These are phyloP conservation scores for Pleurotus cornucopiae DNA, from an alignment of 768 basidiomycete genomes.

Conservation along the genomic window DNA sequence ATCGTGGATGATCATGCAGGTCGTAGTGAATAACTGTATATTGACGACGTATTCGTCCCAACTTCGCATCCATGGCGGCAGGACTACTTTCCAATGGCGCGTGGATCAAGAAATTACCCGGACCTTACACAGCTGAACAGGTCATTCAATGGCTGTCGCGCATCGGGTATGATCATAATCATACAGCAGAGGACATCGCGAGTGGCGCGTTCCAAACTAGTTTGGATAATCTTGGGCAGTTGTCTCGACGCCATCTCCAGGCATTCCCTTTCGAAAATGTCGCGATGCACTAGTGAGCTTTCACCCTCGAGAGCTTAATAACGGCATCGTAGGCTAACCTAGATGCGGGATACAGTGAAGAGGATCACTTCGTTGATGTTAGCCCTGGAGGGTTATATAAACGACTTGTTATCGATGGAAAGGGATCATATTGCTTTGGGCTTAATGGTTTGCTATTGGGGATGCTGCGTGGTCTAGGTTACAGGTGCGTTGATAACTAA, in stretches of 20 bases:
- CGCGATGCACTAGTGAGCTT: slow-evolving; percentile 32
- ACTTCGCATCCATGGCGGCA: neutral
- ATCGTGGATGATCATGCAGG: no score
- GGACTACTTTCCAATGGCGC: slow-evolving; percentile 13
- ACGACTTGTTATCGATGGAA: slow-evolving; percentile 18
- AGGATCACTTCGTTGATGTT: slow-evolving; percentile 22
- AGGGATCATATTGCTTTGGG: slow-evolving; percentile 27
- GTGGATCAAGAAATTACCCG: slow-evolving; percentile 21
- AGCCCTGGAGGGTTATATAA: slow-evolving; percentile 17
- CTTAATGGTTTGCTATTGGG: slow-evolving; percentile 21
- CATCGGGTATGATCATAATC: slow-evolving; percentile 17
- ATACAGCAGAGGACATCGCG: slow-evolving; percentile 14
- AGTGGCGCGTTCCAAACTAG: slow-evolving; percentile 18
- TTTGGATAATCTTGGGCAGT: slow-evolving; percentile 20
- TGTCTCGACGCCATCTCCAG: slow-evolving; percentile 25
- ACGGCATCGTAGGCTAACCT: neutral
- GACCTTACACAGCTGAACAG: slow-evolving; percentile 18
- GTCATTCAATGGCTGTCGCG: slow-evolving; percentile 20
- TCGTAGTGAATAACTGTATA: no score
- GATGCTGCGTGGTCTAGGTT: slow-evolving; percentile 25
- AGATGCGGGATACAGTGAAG: slow-evolving; percentile 12
- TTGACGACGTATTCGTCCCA: neutral
- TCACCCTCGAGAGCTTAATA: neutral
- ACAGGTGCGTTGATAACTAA: slow-evolving; percentile 15
- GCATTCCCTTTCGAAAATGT: slow-evolving; percentile 35